A percentile compares a stretch with the other conserved stretches of the same genome.
These are phyloP conservation scores for Brassica carinata DNA, from an alignment of 345 rosid genomes.

Conservation along the genomic window DNA sequence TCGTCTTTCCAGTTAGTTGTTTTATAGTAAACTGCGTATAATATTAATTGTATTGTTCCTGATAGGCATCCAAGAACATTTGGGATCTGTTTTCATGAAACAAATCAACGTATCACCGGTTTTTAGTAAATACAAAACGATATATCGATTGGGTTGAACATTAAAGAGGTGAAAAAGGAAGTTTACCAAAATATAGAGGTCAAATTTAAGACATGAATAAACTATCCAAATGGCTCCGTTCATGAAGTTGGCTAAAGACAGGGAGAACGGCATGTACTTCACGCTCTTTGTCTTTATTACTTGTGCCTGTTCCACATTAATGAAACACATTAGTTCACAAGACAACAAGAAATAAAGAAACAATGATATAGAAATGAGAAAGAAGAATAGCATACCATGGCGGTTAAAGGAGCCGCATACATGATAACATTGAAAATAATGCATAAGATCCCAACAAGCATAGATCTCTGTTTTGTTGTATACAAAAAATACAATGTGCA, in stretches of 20 bases:
- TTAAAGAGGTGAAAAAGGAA: not conserved
- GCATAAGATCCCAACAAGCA: slow-evolving; percentile 48
- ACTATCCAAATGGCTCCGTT: slow-evolving; percentile 62
- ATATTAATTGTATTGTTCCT: not conserved
- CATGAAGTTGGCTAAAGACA: slow-evolving; percentile 54
- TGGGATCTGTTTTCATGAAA: slow-evolving; percentile 42
- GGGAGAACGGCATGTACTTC: slow-evolving; percentile 76
- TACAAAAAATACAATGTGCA: slow-evolving; percentile 46
- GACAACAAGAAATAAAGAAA: not conserved
- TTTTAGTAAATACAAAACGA: not conserved
- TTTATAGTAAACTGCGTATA: not conserved
- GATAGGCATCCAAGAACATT: slow-evolving; percentile 27
- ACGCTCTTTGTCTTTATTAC: slow-evolving; percentile 80
- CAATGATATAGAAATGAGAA: not conserved
- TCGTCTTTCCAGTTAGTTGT: not conserved
- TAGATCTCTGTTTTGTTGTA: slow-evolving; percentile 47
- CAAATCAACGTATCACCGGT: not conserved
- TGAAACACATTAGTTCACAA: slow-evolving; percentile 23
- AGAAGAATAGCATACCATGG: slow-evolving; percentile 49
- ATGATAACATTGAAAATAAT: slow-evolving; percentile 47
- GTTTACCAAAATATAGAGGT: slow-evolving; percentile 56
- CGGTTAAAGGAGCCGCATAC: slow-evolving; percentile 70
- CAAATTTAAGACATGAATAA: slow-evolving; percentile 61
- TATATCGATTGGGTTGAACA: not conserved
- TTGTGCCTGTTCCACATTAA: slow-evolving; percentile 45